These are phyloP conservation scores for Euphorbia tirucalli DNA, from an alignment of 345 rosid species.

Conservation along the genomic window DNA sequence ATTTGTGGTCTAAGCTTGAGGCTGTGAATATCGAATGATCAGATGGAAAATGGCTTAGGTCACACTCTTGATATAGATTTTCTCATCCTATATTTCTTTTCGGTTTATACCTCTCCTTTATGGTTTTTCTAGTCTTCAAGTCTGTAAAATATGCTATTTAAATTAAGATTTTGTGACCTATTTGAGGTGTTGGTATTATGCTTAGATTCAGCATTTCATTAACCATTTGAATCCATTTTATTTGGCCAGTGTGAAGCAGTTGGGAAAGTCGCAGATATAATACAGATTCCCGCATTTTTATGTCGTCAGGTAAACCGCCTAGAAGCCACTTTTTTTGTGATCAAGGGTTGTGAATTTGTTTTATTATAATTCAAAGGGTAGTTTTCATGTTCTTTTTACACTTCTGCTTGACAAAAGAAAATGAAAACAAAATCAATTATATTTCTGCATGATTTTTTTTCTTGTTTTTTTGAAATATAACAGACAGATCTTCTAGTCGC, in stretches of 20 bases:
- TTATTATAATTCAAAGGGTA: not conserved
- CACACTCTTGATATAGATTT: not conserved
- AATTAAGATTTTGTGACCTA: not conserved
- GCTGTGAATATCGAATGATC: not conserved
- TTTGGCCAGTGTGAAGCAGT: conserved; percentile 73
- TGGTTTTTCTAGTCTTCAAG: not conserved
- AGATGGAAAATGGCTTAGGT: not conserved
- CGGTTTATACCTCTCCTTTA: not conserved
- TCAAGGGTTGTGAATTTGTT: conserved; percentile 12
- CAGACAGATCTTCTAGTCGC: conserved; percentile 98
- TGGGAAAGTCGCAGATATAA: conserved; percentile 85
- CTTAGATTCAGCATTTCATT: conserved; percentile 19
- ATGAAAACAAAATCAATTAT: not conserved
- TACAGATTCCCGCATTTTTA: conserved; percentile 95
- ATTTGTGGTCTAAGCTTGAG: not conserved
- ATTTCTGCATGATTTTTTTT: not conserved
- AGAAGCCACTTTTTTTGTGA: conserved; percentile 11
- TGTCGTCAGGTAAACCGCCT: conserved; percentile 75
- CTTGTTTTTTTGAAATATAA: conserved; percentile 13
- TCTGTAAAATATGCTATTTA: not conserved
- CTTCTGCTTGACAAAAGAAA: not conserved
- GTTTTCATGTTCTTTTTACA: conserved; percentile 6
- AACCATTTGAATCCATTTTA: conserved; percentile 11
- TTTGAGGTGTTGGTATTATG: not conserved
- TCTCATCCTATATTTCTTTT: not conserved